Percentiles rank a stretch among this genome's conserved stretches.
These are phyloP conservation scores for Ramularia endophylla DNA, from an alignment of 2,329 filamentous ascomycete genomes.

Conservation along the genomic window DNA sequence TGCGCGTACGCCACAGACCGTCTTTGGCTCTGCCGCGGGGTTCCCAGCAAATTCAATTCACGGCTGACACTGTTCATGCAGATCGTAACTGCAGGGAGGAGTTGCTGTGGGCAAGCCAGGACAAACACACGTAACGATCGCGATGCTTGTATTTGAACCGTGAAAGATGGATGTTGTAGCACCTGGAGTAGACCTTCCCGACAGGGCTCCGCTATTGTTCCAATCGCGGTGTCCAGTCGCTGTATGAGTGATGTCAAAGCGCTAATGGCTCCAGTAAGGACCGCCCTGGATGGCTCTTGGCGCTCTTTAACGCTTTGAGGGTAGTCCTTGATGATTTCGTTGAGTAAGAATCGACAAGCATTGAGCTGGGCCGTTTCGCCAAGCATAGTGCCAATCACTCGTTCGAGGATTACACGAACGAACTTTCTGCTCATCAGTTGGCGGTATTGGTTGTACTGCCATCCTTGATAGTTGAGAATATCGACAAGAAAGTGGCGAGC, in stretches of 20 bases:
- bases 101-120: constrained; percentile 83
- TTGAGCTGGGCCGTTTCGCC: constrained; percentile 84
- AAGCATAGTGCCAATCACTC: constrained; percentile 74
- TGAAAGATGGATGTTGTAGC: constrained; percentile 90
- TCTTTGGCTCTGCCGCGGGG: constrained; percentile 70
- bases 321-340: constrained; percentile 88
- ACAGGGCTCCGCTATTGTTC: constrained; percentile 71
- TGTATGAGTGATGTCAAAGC: constrained; percentile 72
- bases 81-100: constrained; percentile 84
- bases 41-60: constrained; percentile 71
- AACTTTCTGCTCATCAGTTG: constrained; percentile 79
- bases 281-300: constrained; percentile 82
- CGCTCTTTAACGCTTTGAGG: constrained; percentile 83
- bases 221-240: constrained; percentile 75
- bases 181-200: constrained; percentile 85
- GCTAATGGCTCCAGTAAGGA: constrained; percentile 70
- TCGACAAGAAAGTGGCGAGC: constrained; percentile 76
- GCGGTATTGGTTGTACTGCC: constrained; percentile 80
- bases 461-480: constrained; percentile 66
- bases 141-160: constrained; percentile 85
- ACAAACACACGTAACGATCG: constrained; percentile 82
- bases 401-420: constrained; percentile 75
- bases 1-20: constrained; percentile 88
- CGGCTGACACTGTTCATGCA: constrained; percentile 93
- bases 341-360: constrained; percentile 75